Evolutionary conservation across 306 rosid species (phyloP), one percentile per base, ranked within the genome.

Genomic region (Sicyos edulis): DNA sequence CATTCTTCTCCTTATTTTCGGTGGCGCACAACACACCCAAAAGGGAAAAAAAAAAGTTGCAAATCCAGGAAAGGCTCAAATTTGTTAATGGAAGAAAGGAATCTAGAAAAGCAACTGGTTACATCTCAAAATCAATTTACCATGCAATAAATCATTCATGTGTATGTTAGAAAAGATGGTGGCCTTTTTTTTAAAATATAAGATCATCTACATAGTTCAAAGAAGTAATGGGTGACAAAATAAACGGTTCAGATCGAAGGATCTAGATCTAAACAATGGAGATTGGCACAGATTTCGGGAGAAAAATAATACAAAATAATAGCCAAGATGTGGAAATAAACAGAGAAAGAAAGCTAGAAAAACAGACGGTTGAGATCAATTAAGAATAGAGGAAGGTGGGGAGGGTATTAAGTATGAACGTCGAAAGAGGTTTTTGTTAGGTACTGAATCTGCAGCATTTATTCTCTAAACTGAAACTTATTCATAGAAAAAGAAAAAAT

Each of bases 161-260:
- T 6, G 45, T 26, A 26, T 26, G 29, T 26, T 26, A 26, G 29
- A 26, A 26, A 26, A 26, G 29, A 26, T 26, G 29, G 29, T 26
- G 29, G 29, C 29, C 37, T 32, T 42, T 42, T 42, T 1, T 42
- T 42, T 42, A 8, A 0, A 42, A 42, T 42, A 42, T 42, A 0
- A 40, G 1, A 40, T 40, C 45, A 40, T 40, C 45, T 6, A 7
- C 45, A 6, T 1, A 40, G 37, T 40, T 40, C 45, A 8, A 40
- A 40, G 45, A 6, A 40, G 37, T 8, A 42, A 9, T 42, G 47
- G 81, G 53, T 62, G 83, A 87, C 96, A 44, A 83, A 86, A 87
- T 85, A 78, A 84, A 87, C 91, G 88, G 80, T 83, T 81, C 78
- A 84, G 91, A 83, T 88, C 85, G 55, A 80, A 51, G 70, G 83